These are phyloP conservation scores for Boechera stricta DNA, from an alignment of 345 rosid genomes.

Conservation along the genomic window DNA sequence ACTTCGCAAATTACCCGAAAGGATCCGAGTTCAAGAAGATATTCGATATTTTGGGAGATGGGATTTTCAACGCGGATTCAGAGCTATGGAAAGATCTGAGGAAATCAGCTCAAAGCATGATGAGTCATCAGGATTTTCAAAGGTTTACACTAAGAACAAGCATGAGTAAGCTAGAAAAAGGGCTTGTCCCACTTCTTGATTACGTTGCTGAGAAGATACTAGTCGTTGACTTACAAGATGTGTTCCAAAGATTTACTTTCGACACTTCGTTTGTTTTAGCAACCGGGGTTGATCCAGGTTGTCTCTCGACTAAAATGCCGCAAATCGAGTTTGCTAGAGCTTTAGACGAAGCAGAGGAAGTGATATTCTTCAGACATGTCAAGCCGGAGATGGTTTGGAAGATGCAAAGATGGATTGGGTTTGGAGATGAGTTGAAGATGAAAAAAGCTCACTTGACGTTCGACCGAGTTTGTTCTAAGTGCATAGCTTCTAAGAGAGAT, in stretches of 20 bases:
- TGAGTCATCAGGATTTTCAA: slow-evolving; percentile 40
- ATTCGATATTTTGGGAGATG: slow-evolving; percentile 40
- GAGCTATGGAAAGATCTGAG: slow-evolving; percentile 46
- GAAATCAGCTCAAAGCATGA: slow-evolving; percentile 36
- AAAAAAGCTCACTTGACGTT: slow-evolving; percentile 34
- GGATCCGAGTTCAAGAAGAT: slow-evolving; percentile 49
- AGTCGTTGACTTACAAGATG: slow-evolving; percentile 50
- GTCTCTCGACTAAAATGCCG: slow-evolving; percentile 45
- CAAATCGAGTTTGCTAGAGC: slow-evolving; percentile 42
- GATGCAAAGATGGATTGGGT: slow-evolving; percentile 44
- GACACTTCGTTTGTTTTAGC: slow-evolving; percentile 51
- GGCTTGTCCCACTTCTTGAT: slow-evolving; percentile 44
- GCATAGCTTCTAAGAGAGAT: slow-evolving; percentile 44
- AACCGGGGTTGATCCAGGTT: slow-evolving; percentile 50
- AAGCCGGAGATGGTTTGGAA: slow-evolving; percentile 41
- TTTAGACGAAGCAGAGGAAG: slow-evolving; percentile 49
- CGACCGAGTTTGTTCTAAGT: slow-evolving; percentile 25
- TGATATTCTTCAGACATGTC: slow-evolving; percentile 28
- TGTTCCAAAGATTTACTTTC: slow-evolving; percentile 52
- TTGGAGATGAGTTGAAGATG: slow-evolving; percentile 51
- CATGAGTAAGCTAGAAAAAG: slow-evolving; percentile 33
- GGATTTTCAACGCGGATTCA: slow-evolving; percentile 46
- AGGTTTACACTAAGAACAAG: slow-evolving; percentile 37
- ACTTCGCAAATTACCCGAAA: slow-evolving; percentile 44
- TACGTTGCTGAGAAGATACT: slow-evolving; percentile 28